Conservation (phyloP, 352 stramenopile species). For the Aphanomyces astaci region DNA sequence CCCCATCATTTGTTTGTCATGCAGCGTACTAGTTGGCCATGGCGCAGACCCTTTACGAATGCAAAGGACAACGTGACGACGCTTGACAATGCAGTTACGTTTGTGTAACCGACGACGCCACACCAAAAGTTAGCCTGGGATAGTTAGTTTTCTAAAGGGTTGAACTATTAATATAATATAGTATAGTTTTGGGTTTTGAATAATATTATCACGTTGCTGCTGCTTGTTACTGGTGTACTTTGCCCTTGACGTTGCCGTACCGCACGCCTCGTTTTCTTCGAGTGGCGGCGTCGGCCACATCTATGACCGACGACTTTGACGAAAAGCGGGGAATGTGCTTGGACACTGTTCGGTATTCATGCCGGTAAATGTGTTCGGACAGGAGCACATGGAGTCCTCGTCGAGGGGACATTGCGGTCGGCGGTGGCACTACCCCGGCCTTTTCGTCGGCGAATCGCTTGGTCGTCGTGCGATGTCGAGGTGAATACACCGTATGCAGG, state of each 20-base stretch:
- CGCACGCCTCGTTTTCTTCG: background rate
- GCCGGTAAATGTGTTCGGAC: slow-evolving; percentile 13
- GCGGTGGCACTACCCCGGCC: background rate
- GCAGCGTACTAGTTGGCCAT: slow-evolving; percentile 23
- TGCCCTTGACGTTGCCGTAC: slow-evolving; percentile 18
- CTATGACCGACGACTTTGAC: background rate
- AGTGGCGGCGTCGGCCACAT: background rate
- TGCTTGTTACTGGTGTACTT: background rate
- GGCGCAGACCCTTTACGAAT: background rate
- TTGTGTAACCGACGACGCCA: background rate
- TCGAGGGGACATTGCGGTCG: background rate
- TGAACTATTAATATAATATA: no score
- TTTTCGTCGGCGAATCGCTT: background rate
- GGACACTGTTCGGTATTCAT: slow-evolving; percentile 3
- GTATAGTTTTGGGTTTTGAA: no score
- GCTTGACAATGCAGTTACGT: background rate
- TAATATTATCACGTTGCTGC: no score
- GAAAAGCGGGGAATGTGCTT: slow-evolving; percentile 18
- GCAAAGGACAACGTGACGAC: no score
- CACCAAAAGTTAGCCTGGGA: no score
- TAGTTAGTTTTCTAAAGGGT: no score
- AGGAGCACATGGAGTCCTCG: slow-evolving; percentile 15
- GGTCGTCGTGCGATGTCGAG: background rate
- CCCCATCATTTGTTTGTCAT: no score
- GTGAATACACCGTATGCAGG: background rate